Evolutionary conservation across 352 stramenopile species (phyloP).

Genomic region (Salisapilia sapeloensis): DNA sequence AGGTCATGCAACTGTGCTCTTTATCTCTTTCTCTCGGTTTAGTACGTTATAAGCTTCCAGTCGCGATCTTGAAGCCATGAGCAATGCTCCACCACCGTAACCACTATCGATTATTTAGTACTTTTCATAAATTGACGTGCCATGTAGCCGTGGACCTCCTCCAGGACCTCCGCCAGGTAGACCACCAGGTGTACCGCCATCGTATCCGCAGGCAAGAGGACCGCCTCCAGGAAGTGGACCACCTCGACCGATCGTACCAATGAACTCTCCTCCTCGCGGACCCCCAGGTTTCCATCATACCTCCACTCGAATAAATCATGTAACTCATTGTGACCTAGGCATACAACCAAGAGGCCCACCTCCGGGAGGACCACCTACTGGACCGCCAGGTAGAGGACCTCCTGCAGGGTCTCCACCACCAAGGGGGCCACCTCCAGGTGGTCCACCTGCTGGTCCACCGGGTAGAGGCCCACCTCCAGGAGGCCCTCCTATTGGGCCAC

Average conservation of each 20-base stretch:
- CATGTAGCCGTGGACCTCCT: slow-evolving; percentile 7
- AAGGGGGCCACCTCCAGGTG: slow-evolving; percentile 1
- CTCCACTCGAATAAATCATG: neutral
- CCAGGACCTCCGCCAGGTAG: slow-evolving; percentile 9
- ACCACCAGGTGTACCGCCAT: slow-evolving; percentile 8
- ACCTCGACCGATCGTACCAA: slow-evolving; percentile 11
- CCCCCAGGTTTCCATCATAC: slow-evolving; percentile 1
- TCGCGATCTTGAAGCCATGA: slow-evolving; percentile 9
- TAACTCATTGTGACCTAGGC: slow-evolving; percentile 2
- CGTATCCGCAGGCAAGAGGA: slow-evolving; percentile 33
- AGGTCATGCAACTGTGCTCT: too few relatives aligned
- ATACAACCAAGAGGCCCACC: slow-evolving; percentile 21
- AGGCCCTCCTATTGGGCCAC: slow-evolving; percentile 3
- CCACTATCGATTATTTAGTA: neutral
- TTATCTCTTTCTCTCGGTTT: too few relatives aligned
- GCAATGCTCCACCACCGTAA: slow-evolving; percentile 10
- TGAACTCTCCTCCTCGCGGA: slow-evolving; percentile 10
- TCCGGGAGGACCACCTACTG: slow-evolving; percentile 1
- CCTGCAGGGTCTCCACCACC: neutral
- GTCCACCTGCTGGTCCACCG: slow-evolving; percentile 2
- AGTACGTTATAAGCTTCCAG: too few relatives aligned
- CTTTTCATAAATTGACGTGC: neutral
- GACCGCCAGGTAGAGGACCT: slow-evolving; percentile 1
- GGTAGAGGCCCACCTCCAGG: slow-evolving; percentile 1
- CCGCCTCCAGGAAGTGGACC: slow-evolving; percentile 25